Base-by-base conservation (phyloP, 257 asterid species). In the Solanum microdontum region DNA sequence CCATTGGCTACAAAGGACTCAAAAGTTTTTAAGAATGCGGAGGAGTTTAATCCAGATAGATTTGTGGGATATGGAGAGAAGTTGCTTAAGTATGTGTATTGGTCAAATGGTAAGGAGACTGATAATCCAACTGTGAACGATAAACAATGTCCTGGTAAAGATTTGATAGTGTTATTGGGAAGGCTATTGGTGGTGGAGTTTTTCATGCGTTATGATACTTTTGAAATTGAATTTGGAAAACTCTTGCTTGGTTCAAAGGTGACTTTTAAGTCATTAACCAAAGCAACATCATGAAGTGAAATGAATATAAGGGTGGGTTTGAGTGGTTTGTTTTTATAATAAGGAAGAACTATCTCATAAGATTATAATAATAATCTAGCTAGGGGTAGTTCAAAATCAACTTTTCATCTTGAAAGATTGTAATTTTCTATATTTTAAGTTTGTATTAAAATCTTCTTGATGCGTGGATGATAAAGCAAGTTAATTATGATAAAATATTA, bases 231-330 rank as follows among this genome's bases (percentile, higher is more conserved):
- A 36, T 60, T 28, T 26, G 88, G 58, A 62, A 75, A 10, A 37
- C 37, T 86, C 24, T 12, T 86, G 77, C 69, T 94, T 8, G 96
- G 98, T 17, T 92, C 95, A 0, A 36, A 85, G 6, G 96, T 96
- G 21, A 92, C 93, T 0, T 80, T 96, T 72, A 94, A 87, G 64
- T 92, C 98, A 6, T 12, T 92, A 2, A 90, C 90, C 11, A 92
- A 88, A 48, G 91, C 92, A 23, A 72, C 83, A 15, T 86, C 37
- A 84, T 76, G 32, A 75, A 36, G 77, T 28, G 34, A 2, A 5
- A 66, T 2, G 39, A 72, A 55, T 55, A 6, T 51, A 51, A 55
- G 62, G 62, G 60, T 34, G 34, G 34, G 6, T 6, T 55, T 55
- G 23, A 39, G 62, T 40, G 1, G 33, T 40, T 7, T 40, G 26